These are phyloP conservation scores for Lodderomyces metapsilosis DNA, from an alignment of 1,139 yeast species.

Conservation along the genomic window DNA sequence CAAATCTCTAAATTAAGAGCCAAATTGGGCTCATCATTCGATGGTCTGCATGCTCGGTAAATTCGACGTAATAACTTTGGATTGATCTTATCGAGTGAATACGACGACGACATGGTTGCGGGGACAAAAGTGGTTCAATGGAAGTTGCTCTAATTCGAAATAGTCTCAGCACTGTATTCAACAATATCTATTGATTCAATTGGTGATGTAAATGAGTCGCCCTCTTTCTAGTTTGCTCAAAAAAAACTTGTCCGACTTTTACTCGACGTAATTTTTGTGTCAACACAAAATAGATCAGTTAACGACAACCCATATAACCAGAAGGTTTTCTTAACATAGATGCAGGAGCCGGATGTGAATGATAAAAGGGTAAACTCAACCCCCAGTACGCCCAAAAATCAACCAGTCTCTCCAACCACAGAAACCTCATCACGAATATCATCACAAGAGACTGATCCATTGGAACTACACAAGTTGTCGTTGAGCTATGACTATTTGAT, in stretches of 20 bases:
- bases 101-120: slow-evolving; percentile 19
- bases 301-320: too few relatives aligned
- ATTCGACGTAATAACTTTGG: slow-evolving; percentile 64
- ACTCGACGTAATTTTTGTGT: not conserved
- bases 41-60: slow-evolving; percentile 86
- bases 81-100: slow-evolving; percentile 49
- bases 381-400: not conserved
- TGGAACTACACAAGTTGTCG: slow-evolving; percentile 58
- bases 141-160: too few relatives aligned
- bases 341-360: not conserved
- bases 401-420: not conserved
- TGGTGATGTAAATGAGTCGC: not conserved
- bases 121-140: too few relatives aligned
- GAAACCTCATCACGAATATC: slow-evolving; percentile 5
- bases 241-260: slow-evolving; percentile 1
- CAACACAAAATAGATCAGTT: too few relatives aligned
- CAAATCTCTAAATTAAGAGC: slow-evolving; percentile 89
- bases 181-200: too few relatives aligned
- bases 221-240: not conserved
- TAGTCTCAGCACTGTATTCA: too few relatives aligned
- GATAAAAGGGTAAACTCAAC: too few relatives aligned
- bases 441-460: slow-evolving; percentile 52
- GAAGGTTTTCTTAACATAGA: too few relatives aligned
- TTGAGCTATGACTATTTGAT: slow-evolving; percentile 62
- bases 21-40: slow-evolving; percentile 83